Percentiles rank a stretch among this genome's conserved stretches.
Evolutionary conservation across 257 asterid species (phyloP).

Genomic region (Handroanthus guayacan): DNA sequence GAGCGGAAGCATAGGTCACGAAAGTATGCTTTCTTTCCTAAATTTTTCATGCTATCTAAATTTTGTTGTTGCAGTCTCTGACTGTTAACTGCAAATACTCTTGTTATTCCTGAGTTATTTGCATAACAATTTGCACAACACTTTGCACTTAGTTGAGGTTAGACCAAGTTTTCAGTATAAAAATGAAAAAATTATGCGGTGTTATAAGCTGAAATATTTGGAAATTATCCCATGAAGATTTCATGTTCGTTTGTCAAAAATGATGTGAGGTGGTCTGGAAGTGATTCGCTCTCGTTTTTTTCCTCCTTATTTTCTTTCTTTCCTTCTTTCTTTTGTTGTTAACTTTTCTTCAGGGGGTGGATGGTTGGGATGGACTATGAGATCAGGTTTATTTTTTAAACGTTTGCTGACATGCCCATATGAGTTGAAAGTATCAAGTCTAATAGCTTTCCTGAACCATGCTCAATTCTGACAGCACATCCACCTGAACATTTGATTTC

Average conservation of each 20-base stretch:
- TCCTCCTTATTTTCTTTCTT: constrained; percentile 16
- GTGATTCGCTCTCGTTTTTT: background rate
- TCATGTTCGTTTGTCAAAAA: constrained; percentile 9
- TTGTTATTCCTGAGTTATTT: background rate
- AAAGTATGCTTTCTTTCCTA: constrained; percentile 57
- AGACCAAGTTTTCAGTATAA: constrained; percentile 11
- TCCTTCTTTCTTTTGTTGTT: background rate
- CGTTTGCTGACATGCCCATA: constrained; percentile 15
- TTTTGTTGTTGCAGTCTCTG: constrained; percentile 14
- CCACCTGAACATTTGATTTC: constrained; percentile 21
- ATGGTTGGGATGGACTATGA: constrained; percentile 21
- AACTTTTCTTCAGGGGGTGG: background rate
- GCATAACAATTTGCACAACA: constrained; percentile 5
- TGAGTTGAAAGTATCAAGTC: constrained; percentile 6
- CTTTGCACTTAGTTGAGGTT: constrained; percentile 22
- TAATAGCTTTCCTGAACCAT: constrained; percentile 9
- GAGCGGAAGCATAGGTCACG: constrained; percentile 78
- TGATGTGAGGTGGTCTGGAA: background rate
- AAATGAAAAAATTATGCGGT: constrained; percentile 19
- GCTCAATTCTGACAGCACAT: constrained; percentile 19
- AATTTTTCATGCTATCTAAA: constrained; percentile 20
- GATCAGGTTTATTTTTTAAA: constrained; percentile 14
- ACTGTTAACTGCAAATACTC: constrained; percentile 14
- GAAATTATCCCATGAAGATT: constrained; percentile 15
- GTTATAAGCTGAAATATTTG: constrained; percentile 22